Conservation (phyloP, 139 green algal genomes). For the Tetradesmus lagerheimii region DNA sequence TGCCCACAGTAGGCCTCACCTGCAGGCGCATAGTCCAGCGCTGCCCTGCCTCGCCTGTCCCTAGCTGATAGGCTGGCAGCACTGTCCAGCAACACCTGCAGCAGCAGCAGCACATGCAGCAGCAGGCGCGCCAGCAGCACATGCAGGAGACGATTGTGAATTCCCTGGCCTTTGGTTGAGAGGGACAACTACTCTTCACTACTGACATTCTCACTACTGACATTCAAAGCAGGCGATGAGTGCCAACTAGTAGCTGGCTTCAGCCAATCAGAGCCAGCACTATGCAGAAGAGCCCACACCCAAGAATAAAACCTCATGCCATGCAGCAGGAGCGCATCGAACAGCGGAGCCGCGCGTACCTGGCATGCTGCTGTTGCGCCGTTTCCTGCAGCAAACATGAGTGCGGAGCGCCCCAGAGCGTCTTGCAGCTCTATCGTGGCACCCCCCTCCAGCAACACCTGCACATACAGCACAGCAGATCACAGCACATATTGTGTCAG, state of each 20-base stretch:
- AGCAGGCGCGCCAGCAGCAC: too few relatives aligned
- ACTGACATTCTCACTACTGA: too few relatives aligned
- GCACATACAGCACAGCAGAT: background rate
- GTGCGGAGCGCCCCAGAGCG: constrained; percentile 77
- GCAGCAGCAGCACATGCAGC: constrained; percentile 41
- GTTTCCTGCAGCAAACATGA: constrained; percentile 88
- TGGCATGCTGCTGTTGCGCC: constrained; percentile 49
- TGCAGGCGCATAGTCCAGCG: constrained; percentile 75
- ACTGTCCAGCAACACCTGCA: constrained; percentile 53
- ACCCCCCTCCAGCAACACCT: constrained; percentile 72
- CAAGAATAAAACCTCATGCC: too few relatives aligned
- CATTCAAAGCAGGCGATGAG: too few relatives aligned
- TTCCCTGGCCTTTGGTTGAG: too few relatives aligned
- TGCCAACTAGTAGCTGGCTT: too few relatives aligned
- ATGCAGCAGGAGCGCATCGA: too few relatives aligned
- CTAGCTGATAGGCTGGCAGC: constrained; percentile 32
- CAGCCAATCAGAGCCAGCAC: too few relatives aligned
- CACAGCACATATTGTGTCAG: background rate
- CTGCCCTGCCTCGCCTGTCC: constrained; percentile 53
- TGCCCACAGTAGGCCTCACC: constrained; percentile 52
- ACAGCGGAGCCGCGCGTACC: too few relatives aligned
- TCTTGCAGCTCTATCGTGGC: constrained; percentile 85
- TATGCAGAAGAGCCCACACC: too few relatives aligned
- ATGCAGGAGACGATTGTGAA: too few relatives aligned
- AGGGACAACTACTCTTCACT: too few relatives aligned